phyloP scores from a whole-genome alignment of 768 basidiomycete genomes.

The Pleurotus citrinopileatus region DNA sequence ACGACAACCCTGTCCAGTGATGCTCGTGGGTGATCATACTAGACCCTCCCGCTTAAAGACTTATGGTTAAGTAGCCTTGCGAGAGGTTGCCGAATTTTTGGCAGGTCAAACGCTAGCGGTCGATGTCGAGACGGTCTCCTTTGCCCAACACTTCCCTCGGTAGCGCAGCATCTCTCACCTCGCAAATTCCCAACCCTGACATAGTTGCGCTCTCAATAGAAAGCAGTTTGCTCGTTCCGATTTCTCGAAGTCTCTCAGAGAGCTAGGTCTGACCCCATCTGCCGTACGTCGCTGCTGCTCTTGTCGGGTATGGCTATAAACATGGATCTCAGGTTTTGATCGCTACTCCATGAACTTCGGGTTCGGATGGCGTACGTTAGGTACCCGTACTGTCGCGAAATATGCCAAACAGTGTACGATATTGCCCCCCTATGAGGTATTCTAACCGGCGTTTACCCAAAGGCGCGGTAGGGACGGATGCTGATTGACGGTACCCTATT shows the following conservation, averaged over 20 bases:
- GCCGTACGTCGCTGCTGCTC: conserved; percentile 52
- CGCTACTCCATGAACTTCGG: background rate
- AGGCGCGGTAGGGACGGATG: too few relatives aligned
- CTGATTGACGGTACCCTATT: too few relatives aligned
- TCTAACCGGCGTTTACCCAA: too few relatives aligned
- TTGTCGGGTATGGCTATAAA: background rate
- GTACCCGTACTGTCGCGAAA: too few relatives aligned
- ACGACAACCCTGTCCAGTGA: conserved; percentile 81
- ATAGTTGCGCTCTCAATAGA: too few relatives aligned
- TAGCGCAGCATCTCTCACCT: conserved; percentile 24
- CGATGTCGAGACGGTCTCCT: conserved; percentile 73
- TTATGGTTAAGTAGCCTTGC: conserved; percentile 51
- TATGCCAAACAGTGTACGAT: too few relatives aligned
- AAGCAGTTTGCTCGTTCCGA: conserved; percentile 75
- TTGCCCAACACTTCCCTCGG: conserved; percentile 87
- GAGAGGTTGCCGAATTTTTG: conserved; percentile 84
- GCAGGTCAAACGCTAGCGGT: conserved; percentile 70
- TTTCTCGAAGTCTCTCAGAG: conserved; percentile 75
- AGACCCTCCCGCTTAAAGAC: too few relatives aligned
- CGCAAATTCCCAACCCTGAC: background rate
- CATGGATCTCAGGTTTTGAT: background rate
- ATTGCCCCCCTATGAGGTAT: too few relatives aligned
- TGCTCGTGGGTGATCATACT: conserved; percentile 58
- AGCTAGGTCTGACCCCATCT: conserved; percentile 87
- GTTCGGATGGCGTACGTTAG: background rate